Conservation (phyloP, 192 early-diverging fungal species). For the Gaertneriomyces semiglobifer region DNA sequence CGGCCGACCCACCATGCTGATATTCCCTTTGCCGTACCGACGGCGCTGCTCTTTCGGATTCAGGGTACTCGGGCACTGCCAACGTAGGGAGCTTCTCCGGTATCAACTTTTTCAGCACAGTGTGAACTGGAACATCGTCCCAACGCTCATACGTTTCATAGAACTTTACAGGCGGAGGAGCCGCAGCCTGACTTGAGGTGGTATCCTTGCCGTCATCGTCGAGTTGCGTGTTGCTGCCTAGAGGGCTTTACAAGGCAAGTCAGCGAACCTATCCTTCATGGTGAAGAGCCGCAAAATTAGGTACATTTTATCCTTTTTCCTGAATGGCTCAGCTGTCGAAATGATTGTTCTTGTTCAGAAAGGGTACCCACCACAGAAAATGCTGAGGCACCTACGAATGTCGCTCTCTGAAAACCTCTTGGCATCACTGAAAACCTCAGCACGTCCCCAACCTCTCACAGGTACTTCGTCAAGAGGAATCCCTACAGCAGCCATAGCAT, state of each 20-base stretch:
- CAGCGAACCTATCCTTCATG: background rate
- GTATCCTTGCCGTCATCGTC: background rate
- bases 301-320: constrained; percentile 18
- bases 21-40: too few relatives aligned
- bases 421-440: too few relatives aligned
- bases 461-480: too few relatives aligned
- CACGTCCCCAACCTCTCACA: too few relatives aligned
- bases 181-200: too few relatives aligned
- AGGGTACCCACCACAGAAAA: too few relatives aligned
- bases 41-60: background rate
- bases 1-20: too few relatives aligned
- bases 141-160: constrained; percentile 6
- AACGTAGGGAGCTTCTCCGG: background rate
- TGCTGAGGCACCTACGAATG: too few relatives aligned
- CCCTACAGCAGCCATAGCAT: too few relatives aligned
- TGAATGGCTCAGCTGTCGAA: constrained; percentile 15
- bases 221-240: background rate
- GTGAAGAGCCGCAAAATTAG: background rate
- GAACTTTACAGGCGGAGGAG: constrained; percentile 1
- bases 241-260: background rate
- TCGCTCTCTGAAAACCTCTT: too few relatives aligned
- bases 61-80: background rate
- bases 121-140: constrained; percentile 19
- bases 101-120: constrained; percentile 4
- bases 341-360: too few relatives aligned